Evolutionary conservation across 2,329 filamentous ascomycete species (phyloP).

Genomic region (Teratosphaeria pseudoeucalypti): DNA sequence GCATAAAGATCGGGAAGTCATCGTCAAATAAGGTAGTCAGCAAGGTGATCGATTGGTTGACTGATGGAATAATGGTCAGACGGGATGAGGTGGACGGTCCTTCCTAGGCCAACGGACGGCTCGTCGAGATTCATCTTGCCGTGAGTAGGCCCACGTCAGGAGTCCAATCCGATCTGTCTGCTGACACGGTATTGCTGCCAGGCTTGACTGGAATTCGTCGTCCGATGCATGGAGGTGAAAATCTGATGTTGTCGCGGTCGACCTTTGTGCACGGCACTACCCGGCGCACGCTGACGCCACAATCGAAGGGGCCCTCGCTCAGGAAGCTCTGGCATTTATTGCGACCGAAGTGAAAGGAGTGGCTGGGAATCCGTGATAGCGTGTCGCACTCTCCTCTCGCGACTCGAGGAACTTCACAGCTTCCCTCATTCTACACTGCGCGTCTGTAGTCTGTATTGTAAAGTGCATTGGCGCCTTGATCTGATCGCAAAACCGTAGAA

Average conservation of each 20-base stretch:
- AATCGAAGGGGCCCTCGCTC: neutral
- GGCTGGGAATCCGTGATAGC: neutral
- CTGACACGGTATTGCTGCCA: too few relatives aligned
- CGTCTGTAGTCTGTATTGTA: neutral
- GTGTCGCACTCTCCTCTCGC: neutral
- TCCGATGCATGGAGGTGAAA: neutral
- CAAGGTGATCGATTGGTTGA: too few relatives aligned
- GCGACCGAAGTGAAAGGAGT: neutral
- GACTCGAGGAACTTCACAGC: neutral
- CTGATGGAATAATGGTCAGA: too few relatives aligned
- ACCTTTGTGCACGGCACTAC: neutral
- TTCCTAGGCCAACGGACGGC: too few relatives aligned
- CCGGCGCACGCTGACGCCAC: neutral
- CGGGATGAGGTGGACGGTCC: too few relatives aligned
- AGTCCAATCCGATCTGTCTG: too few relatives aligned
- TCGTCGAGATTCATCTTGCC: too few relatives aligned
- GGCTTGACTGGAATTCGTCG: too few relatives aligned
- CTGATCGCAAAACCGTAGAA: neutral
- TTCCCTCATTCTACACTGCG: neutral
- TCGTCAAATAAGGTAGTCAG: too few relatives aligned
- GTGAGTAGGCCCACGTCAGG: too few relatives aligned
- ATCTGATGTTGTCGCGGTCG: too few relatives aligned
- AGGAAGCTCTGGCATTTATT: neutral
- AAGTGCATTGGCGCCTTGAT: neutral
- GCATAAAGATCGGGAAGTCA: too few relatives aligned